Percentiles rank a stretch among this genome's conserved stretches.
Evolutionary conservation across 495 filamentous ascomycete species (phyloP).

Genomic region (Penicillium odoratum): DNA sequence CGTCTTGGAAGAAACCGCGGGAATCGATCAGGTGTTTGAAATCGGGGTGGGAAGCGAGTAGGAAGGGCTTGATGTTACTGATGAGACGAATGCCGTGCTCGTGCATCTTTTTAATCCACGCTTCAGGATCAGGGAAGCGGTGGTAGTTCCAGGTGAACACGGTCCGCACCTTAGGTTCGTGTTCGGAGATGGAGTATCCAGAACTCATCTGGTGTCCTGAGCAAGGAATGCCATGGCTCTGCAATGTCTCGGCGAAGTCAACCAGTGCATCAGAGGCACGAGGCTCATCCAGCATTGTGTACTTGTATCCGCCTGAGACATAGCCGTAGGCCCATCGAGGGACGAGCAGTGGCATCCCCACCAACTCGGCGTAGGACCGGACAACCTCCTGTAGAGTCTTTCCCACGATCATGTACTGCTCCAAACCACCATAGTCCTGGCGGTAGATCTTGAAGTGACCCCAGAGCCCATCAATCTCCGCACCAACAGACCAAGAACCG

Average conservation of each 20-base stretch:
- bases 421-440: conserved; percentile 67
- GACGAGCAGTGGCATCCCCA: conserved; percentile 63
- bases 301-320: conserved; percentile 68
- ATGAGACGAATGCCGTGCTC: conserved; percentile 61
- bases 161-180: conserved; percentile 63
- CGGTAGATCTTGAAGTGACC: conserved; percentile 69
- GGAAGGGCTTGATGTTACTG: conserved; percentile 72
- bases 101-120: conserved; percentile 60
- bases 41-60: conserved; percentile 62
- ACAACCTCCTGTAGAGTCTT: conserved; percentile 64
- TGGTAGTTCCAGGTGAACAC: conserved; percentile 71
- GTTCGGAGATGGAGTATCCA: conserved; percentile 67
- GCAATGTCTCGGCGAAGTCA: conserved; percentile 59
- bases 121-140: conserved; percentile 64
- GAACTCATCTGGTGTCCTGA: conserved; percentile 72
- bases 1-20: conserved; percentile 61
- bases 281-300: conserved; percentile 63
- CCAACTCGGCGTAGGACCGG: conserved; percentile 61
- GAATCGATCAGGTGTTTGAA: conserved; percentile 54
- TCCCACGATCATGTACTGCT: conserved; percentile 68
- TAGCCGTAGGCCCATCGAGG: conserved; percentile 70
- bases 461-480: conserved; percentile 70
- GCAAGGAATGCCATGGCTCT: conserved; percentile 65
- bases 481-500: conserved; percentile 65
- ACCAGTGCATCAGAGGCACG: conserved; percentile 57